Evolutionary conservation across 1,139 yeast species (phyloP).

Genomic region (Pichia sp.): DNA sequence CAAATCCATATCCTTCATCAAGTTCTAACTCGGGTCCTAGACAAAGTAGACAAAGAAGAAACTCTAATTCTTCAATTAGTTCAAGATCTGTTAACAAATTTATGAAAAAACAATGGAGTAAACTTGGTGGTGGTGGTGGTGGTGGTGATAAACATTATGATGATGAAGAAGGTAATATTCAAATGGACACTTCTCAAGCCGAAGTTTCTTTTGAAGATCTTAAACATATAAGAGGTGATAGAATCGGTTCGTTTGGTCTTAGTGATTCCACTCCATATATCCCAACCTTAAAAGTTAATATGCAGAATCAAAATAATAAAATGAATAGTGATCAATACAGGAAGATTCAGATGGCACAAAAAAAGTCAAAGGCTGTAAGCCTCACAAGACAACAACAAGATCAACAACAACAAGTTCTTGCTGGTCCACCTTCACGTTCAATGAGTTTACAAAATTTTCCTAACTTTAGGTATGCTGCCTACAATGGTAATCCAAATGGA

Average conservation of each 20-base stretch:
- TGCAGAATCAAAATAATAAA: conserved; percentile 18
- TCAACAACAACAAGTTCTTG: conserved; percentile 3
- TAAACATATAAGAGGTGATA: conserved; percentile 58
- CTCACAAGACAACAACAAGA: conserved; percentile 11
- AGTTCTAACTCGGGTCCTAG: neutral
- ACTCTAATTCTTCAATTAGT: conserved; percentile 37
- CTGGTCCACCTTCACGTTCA: conserved; percentile 45
- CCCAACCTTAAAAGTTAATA: conserved; percentile 47
- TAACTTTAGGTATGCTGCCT: conserved; percentile 5
- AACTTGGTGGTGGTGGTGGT: conserved; percentile 27
- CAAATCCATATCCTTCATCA: neutral
- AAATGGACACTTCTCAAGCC: conserved; percentile 30
- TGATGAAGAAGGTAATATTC: conserved; percentile 46
- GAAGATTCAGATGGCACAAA: conserved; percentile 62
- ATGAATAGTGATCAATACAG: conserved; percentile 53
- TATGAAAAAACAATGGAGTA: conserved; percentile 35
- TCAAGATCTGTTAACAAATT: conserved; percentile 35
- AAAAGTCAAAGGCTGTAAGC: conserved; percentile 43
- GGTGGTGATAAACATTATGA: conserved; percentile 27
- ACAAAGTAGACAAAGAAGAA: conserved; percentile 31
- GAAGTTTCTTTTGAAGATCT: conserved; percentile 59
- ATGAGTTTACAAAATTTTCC: conserved; percentile 46
- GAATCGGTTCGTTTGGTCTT: conserved; percentile 38
- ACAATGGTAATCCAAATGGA: neutral
- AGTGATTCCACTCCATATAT: conserved; percentile 67